phyloP scores from a whole-genome alignment of 371 early-diverging fungal genomes.

The Chytridium lagenaria region DNA sequence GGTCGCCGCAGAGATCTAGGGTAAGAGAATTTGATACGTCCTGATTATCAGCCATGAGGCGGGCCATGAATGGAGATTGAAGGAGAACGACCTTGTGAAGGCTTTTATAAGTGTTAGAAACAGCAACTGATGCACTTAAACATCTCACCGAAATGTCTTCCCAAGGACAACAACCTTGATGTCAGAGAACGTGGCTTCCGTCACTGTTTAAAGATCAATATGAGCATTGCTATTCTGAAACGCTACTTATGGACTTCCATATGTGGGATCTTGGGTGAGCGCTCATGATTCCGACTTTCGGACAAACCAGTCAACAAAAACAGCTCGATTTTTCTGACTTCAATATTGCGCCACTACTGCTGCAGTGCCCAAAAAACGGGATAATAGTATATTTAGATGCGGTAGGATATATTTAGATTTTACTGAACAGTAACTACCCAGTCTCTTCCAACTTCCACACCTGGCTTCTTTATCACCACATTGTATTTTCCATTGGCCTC shows the following conservation, averaged over 20 bases:
- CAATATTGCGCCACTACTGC: too few species aligned
- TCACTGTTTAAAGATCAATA: slow-evolving; percentile 12
- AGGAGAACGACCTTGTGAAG: slow-evolving; percentile 41
- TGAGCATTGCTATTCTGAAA: not conserved
- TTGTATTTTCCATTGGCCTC: slow-evolving; percentile 12
- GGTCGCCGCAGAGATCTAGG: slow-evolving; percentile 34
- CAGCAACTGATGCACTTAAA: not conserved
- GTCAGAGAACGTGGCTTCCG: slow-evolving; percentile 37
- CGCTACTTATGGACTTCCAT: slow-evolving; percentile 10
- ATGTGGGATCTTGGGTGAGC: slow-evolving; percentile 9
- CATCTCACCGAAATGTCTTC: slow-evolving; percentile 26
- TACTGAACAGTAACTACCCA: too few species aligned
- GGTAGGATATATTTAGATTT: slow-evolving; percentile 45
- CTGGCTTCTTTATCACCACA: slow-evolving; percentile 70
- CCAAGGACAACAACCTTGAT: slow-evolving; percentile 26
- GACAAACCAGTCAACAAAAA: too few species aligned
- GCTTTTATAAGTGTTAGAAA: not conserved
- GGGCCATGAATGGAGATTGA: slow-evolving; percentile 40
- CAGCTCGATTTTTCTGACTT: too few species aligned
- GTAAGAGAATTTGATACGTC: slow-evolving; percentile 15
- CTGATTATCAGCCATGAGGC: slow-evolving; percentile 21
- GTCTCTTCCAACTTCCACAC: slow-evolving; percentile 63
- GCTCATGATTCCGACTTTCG: too few species aligned
- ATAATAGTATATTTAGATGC: not conserved
- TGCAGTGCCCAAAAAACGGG: too few species aligned